Base-by-base conservation (phyloP, 2,329 filamentous ascomycete genomes). In the Paracoccidioides brasiliensis region DNA sequence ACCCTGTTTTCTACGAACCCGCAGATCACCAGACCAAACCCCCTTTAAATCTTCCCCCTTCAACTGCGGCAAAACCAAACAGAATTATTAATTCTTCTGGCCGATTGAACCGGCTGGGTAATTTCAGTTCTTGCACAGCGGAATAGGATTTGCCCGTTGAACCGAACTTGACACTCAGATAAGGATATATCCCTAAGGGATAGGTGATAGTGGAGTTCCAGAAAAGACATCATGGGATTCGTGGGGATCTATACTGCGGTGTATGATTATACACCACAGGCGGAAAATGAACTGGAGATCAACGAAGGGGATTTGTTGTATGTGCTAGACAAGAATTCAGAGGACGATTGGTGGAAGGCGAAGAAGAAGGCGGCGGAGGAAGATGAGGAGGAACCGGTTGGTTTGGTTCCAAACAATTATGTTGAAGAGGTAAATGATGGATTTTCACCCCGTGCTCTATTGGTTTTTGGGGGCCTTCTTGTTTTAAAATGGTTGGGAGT, bases 311-410 rank as follows among this genome's bases (percentile, higher is more conserved):
- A 96, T 72, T 70, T 96, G 60, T 81, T 97, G 57, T 96, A 90
- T 71, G 79, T 96, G 56, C 74, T 95, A 56, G 88, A 95, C 65
- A 94, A 94, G 75, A 86, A 82, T 60, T 69, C 74, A 52, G 83
- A 87, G 14, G 85, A 86, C 69, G 83, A 89, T 68, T 97, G 93
- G 93, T 97, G 93, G 93, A 93, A 85, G 71, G 89, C 87, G 50
- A 95, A 95, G 78, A 95, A 94, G 78, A 88, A 85, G 74, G 89
- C 90, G 60, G 81, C 80, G 37, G 79, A 76, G 32, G 87, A 90
- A 41, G 90, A 95, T 45, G 90, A 95, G 44, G 90, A 95, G 45
- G 90, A 96, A 72, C 90, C 90, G 3, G 83, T 89, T 63, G 90
- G 90, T 58, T 74, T 96, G 67, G 84, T 98, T 57, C 93, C 93